A percentile compares a stretch with the other conserved stretches of the same genome.
These are phyloP conservation scores for Aspergillus phoenicis DNA, from an alignment of 2,329 filamentous ascomycete species.

Conservation along the genomic window DNA sequence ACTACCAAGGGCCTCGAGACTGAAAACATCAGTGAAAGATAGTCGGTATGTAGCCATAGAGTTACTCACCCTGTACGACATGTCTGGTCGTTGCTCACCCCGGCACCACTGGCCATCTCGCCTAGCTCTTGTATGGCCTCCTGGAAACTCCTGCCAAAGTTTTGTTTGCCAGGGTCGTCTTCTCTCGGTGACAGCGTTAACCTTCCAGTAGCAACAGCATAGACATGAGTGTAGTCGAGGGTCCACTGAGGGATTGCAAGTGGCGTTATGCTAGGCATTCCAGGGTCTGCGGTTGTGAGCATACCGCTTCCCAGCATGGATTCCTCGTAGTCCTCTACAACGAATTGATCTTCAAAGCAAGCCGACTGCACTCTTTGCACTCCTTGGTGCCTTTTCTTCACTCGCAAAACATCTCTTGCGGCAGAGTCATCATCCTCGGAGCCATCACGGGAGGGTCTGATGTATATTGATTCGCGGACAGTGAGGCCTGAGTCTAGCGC, in stretches of 20 bases:
- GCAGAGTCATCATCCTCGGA: conserved; percentile 15
- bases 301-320: conserved; percentile 18
- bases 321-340: conserved; percentile 44
- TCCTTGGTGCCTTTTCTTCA: conserved; percentile 24
- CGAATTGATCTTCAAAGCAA: conserved; percentile 31
- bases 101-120: conserved; percentile 9
- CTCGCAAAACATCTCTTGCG: conserved; percentile 25
- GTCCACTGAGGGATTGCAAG: conserved; percentile 31
- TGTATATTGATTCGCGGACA: conserved; percentile 40
- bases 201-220: conserved; percentile 28
- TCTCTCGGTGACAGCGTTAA: conserved; percentile 9
- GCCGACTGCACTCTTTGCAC: conserved; percentile 12
- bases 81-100: conserved; percentile 11
- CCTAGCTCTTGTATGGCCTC: conserved; percentile 27
- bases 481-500: conserved; percentile 35
- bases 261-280: conserved; percentile 14
- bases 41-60: not conserved
- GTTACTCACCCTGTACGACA: conserved; percentile 37
- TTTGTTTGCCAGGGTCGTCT: not conserved
- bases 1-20: conserved; percentile 36
- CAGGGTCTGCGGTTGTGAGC: conserved; percentile 11
- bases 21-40: conserved; percentile 20
- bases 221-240: conserved; percentile 32
- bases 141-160: conserved; percentile 21
- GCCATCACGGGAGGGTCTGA: conserved; percentile 16